Evolutionary conservation across 305 asterid species (phyloP).

Genomic region (Nicotiana rustica): DNA sequence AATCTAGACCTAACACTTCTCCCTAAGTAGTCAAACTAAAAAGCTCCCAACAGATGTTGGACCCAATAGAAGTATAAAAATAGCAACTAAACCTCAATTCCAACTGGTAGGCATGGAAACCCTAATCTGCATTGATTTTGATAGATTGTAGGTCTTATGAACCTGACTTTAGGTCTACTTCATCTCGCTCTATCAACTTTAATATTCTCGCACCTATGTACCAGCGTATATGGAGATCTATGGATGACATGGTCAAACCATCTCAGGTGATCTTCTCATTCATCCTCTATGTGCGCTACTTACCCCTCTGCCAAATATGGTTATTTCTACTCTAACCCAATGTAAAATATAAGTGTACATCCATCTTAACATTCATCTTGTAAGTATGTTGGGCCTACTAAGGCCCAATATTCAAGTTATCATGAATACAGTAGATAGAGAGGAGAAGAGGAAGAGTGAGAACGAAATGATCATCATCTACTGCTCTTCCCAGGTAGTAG

Average conservation of each 20-base stretch:
- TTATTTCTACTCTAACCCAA: neutral
- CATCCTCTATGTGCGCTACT: neutral
- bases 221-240: neutral
- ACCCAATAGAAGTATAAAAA: neutral
- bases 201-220: neutral
- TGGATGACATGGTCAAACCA: constrained; percentile 4
- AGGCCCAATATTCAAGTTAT: neutral
- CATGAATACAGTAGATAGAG: neutral
- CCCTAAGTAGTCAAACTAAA: neutral
- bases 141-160: neutral
- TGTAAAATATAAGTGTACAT: neutral
- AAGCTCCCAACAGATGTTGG: neutral
- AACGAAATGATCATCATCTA: neutral
- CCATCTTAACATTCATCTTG: neutral
- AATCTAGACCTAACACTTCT: neutral
- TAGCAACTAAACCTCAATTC: neutral
- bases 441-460: neutral
- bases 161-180: neutral
- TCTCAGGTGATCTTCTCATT: neutral
- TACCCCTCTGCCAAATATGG: neutral
- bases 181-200: neutral
- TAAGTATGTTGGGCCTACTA: neutral
- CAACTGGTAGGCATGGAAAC: neutral
- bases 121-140: neutral
- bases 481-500: neutral